Conservation (phyloP, 2,329 filamentous ascomycete genomes). For the Fusarium pseudograminearum region DNA sequence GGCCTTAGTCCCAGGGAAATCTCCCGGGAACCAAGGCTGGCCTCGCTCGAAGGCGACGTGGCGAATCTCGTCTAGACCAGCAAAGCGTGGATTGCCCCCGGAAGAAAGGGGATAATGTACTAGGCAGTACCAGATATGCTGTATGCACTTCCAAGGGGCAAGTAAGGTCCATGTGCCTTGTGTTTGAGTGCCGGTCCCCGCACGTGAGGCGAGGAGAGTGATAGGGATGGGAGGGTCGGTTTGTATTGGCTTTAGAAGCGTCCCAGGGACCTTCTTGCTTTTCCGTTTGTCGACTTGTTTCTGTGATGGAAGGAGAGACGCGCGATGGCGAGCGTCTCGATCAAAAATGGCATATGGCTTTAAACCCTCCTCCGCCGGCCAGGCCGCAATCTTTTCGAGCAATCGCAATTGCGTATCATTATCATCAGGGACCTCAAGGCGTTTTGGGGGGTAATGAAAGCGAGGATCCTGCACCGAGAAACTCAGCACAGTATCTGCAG, state of each 20-base stretch:
- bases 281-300: constrained; percentile 85
- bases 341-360: constrained; percentile 72
- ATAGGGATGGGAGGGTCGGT: constrained; percentile 83
- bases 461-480: constrained; percentile 85
- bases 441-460: constrained; percentile 78
- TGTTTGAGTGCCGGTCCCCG: constrained; percentile 59
- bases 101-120: constrained; percentile 84
- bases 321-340: constrained; percentile 72
- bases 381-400: constrained; percentile 71
- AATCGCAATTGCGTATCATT: constrained; percentile 57
- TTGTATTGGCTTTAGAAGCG: constrained; percentile 66
- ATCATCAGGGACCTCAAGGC: constrained; percentile 58
- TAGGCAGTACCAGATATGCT: constrained; percentile 85
- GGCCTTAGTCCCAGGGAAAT: constrained; percentile 82
- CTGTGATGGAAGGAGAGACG: constrained; percentile 77
- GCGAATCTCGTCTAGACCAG: constrained; percentile 81
- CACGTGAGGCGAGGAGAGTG: constrained; percentile 73
- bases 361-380: constrained; percentile 71
- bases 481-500: constrained; percentile 74
- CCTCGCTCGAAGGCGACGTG: constrained; percentile 86
- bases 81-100: constrained; percentile 84
- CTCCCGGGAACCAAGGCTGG: constrained; percentile 85
- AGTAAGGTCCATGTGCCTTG: constrained; percentile 85
- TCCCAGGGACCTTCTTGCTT: constrained; percentile 71
- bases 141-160: constrained; percentile 90